Conservation (phyloP, 805 yeast species). For the Wickerhamomyces queroliae region DNA sequence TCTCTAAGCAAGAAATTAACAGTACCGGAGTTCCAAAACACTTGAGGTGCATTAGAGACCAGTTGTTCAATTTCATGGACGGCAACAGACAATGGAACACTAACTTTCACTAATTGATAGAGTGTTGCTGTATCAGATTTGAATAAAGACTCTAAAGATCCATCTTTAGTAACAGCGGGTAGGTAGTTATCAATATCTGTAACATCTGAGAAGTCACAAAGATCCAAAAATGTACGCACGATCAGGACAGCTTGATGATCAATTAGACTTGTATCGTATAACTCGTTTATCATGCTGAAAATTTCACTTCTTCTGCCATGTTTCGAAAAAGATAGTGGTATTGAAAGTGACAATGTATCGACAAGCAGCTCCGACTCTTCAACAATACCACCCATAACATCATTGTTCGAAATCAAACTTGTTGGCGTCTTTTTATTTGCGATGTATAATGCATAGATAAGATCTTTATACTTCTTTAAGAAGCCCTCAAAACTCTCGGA, state of each 20-base stretch:
- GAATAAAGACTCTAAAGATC: not conserved
- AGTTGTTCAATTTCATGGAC: conserved; percentile 10
- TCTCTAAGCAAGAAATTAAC: conserved; percentile 32
- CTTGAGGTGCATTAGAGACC: not conserved
- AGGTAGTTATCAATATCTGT: conserved; percentile 9
- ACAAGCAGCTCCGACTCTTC: conserved; percentile 18
- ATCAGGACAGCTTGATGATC: conserved; percentile 25
- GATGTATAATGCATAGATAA: conserved; percentile 34
- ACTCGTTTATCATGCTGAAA: conserved; percentile 13
- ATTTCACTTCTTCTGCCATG: conserved; percentile 32
- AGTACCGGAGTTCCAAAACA: conserved; percentile 30
- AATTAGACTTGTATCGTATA: conserved; percentile 14
- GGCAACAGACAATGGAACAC: conserved; percentile 11
- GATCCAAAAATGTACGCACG: conserved; percentile 29
- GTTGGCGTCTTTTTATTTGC: conserved; percentile 8
- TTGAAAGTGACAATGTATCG: conserved; percentile 30
- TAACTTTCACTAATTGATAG: conserved; percentile 2
- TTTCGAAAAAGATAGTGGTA: conserved; percentile 39
- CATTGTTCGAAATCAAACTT: not conserved
- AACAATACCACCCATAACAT: not conserved
- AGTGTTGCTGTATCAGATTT: conserved; percentile 2
- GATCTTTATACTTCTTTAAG: conserved; percentile 25
- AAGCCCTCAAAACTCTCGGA: conserved; percentile 27
- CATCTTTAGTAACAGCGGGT: conserved; percentile 5
- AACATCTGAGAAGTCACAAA: conserved; percentile 35